These are phyloP conservation scores for Croton setiger DNA, from an alignment of 441 rosid genomes.

Conservation along the genomic window DNA sequence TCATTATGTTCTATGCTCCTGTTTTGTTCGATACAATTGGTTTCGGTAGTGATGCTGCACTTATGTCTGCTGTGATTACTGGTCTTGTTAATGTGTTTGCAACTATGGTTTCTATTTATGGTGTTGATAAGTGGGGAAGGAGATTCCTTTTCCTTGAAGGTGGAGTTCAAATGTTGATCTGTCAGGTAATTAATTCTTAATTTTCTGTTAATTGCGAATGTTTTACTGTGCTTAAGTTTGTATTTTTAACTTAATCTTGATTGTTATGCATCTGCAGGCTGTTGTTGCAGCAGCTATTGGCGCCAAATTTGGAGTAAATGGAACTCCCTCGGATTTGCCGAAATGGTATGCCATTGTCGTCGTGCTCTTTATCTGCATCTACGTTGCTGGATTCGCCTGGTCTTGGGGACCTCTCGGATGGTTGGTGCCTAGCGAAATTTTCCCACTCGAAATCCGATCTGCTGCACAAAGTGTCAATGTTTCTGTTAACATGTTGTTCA, in stretches of 20 bases:
- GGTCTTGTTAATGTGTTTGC: constrained; percentile 64
- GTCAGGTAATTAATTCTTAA: constrained; percentile 46
- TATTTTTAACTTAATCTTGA: not conserved
- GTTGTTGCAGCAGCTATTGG: constrained; percentile 67
- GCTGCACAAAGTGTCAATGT: constrained; percentile 86
- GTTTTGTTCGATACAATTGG: constrained; percentile 78
- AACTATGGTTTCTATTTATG: no score
- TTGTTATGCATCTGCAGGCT: constrained; percentile 25
- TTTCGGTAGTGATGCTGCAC: constrained; percentile 53
- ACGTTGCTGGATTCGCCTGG: constrained; percentile 85
- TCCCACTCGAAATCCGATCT: constrained; percentile 80
- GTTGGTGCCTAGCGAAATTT: constrained; percentile 89
- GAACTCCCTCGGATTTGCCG: constrained; percentile 59
- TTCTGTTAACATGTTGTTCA: constrained; percentile 83
- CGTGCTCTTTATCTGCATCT: constrained; percentile 77
- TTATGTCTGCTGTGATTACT: constrained; percentile 83
- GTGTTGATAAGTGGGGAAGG: constrained; percentile 85
- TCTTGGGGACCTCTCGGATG: constrained; percentile 97
- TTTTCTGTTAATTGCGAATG: not conserved
- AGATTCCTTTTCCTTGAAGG: constrained; percentile 77
- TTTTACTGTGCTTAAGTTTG: not conserved
- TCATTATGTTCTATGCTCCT: constrained; percentile 87
- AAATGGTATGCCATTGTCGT: constrained; percentile 74
- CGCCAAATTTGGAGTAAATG: constrained; percentile 63
- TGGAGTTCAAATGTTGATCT: constrained; percentile 72